A percentile compares a stretch with the other conserved stretches of the same genome.
These are phyloP conservation scores for Arctostaphylos glauca DNA, from an alignment of 148 eudicot species.

Conservation along the genomic window DNA sequence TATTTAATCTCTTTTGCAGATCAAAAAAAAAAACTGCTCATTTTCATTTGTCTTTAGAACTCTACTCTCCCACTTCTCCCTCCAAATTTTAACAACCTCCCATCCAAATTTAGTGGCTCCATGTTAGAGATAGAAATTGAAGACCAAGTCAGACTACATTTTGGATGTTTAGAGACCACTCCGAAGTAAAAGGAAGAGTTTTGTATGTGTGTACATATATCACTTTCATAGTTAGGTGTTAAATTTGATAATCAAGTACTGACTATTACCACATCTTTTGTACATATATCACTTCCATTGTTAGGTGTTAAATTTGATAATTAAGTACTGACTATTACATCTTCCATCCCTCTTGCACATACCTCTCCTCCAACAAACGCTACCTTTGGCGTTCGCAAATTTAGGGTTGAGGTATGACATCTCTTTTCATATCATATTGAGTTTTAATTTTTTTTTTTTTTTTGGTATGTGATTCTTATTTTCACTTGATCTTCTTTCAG, in stretches of 20 bases:
- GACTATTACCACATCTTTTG: not conserved
- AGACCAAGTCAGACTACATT: no score
- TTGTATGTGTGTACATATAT: not conserved
- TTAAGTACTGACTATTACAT: not conserved
- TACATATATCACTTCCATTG: not conserved
- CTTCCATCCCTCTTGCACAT: not conserved
- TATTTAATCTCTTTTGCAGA: no score
- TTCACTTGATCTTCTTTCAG: not conserved
- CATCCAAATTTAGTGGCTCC: no score
- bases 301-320: not conserved
- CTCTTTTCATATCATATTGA: not conserved
- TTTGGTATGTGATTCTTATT: not conserved
- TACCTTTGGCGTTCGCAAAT: not conserved
- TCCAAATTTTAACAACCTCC: no score
- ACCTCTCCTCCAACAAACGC: not conserved
- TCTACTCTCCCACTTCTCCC: no score
- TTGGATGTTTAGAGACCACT: no score
- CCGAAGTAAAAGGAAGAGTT: not conserved
- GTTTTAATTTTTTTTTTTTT: no score
- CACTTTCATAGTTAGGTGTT: not conserved
- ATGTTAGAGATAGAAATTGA: no score
- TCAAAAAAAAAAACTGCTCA: no score
- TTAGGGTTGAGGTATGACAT: conserved; percentile 6
- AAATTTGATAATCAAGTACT: not conserved
- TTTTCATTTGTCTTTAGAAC: no score